Conservation (phyloP, 75 land plant species). For the Pseudotsuga menziesii region DNA sequence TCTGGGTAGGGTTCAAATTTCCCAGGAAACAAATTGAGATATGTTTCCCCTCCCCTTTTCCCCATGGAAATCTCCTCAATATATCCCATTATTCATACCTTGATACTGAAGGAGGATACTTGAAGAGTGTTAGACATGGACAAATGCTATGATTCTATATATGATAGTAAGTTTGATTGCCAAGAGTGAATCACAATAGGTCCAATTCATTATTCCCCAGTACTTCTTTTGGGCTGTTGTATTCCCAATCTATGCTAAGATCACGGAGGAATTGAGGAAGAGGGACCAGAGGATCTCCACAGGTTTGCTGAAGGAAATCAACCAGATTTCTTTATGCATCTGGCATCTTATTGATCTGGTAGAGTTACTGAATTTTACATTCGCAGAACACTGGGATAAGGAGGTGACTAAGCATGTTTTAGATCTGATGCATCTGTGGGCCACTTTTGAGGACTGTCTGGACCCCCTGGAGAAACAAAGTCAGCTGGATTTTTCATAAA, state of each 20-base stretch:
- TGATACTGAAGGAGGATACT: too few relatives aligned
- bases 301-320: slow-evolving; percentile 57
- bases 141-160: too few relatives aligned
- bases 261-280: slow-evolving; percentile 59
- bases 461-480: slow-evolving; percentile 52
- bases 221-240: slow-evolving; percentile 42
- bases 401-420: slow-evolving; percentile 35
- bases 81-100: too few relatives aligned
- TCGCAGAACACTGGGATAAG: slow-evolving; percentile 40
- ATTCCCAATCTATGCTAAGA: slow-evolving; percentile 42
- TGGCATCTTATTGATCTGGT: slow-evolving; percentile 35
- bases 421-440: slow-evolving; percentile 30
- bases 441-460: slow-evolving; percentile 32
- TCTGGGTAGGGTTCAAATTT: too few relatives aligned
- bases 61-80: too few relatives aligned
- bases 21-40: too few relatives aligned
- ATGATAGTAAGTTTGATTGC: too few relatives aligned
- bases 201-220: slow-evolving; percentile 41
- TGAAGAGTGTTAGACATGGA: too few relatives aligned
- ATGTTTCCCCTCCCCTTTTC: too few relatives aligned
- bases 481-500: slow-evolving; percentile 60
- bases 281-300: slow-evolving; percentile 25
- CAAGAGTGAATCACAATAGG: background rate
- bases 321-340: slow-evolving; percentile 37
- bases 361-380: slow-evolving; percentile 32